Evolutionary conservation across 1,284 basidiomycete genomes (phyloP), one percentile per base, ranked within the genome.

Genomic region (Melampsora larici-populina): DNA sequence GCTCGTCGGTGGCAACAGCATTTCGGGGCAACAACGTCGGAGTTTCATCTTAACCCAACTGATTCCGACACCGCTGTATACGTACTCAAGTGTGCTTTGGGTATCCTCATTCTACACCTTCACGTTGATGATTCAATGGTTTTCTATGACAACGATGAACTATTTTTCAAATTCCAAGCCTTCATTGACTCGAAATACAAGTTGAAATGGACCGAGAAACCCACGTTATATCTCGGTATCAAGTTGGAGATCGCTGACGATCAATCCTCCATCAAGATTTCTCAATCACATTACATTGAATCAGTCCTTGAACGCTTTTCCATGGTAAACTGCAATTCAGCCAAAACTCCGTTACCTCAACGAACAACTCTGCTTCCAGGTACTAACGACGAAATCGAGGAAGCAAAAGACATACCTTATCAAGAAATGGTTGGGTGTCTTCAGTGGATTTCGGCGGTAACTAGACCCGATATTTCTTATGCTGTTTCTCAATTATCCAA

Each of bases 391-490:
- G 55, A 58, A n/a, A 58, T 58, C 13, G 7, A 58, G 5, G 55
- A n/a, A 8, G 55, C 55, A 11, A n/a, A 58, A 15, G 33, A 36
- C 33, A 29, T 31, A 33, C 62, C 62, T 24, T 64, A 31, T 33
- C 62, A 64, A 64, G n/a, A 64, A 33, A 3, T 64, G 11, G 18
- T 64, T 3, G 62, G 62, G 33, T 64, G 62, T 33, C 33, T 64
- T 8, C 26, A 64, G 7, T 64, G 33, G 26, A 29, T 64, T 7
- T 21, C 62, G 2, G 33, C 4, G 1, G 6, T 2, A 2, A 64
- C 33, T 2, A 7, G 62, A 6, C 62, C 62, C n/a, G 36, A 36
- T 9, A 55, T 55, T 5, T 55, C 18, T 24, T 24, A 55, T 55
- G 51, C 51, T 21, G 51, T 55, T 5, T 55, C 51, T 21, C 51